Evolutionary conservation across 257 asterid genomes (phyloP).

Genomic region (Dorcoceras hygrometricum): DNA sequence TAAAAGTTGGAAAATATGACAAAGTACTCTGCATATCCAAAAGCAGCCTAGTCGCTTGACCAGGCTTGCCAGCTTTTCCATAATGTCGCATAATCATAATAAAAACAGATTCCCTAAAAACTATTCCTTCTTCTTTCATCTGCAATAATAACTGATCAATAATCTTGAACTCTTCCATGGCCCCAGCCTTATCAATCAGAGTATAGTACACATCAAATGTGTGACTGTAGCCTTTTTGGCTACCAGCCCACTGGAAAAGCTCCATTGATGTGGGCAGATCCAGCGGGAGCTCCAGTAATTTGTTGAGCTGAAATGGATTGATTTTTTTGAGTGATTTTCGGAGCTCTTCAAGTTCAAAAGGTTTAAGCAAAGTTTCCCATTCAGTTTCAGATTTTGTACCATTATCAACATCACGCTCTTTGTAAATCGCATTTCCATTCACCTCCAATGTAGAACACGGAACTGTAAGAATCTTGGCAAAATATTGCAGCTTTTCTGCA

Average conservation of each 20-base stretch:
- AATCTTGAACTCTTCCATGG: conserved; percentile 52
- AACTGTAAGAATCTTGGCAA: conserved; percentile 30
- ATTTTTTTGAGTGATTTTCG: conserved; percentile 53
- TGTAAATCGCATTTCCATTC: conserved; percentile 29
- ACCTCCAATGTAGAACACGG: conserved; percentile 31
- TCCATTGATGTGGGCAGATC: conserved; percentile 68
- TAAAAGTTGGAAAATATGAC: conserved; percentile 78
- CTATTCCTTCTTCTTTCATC: conserved; percentile 78
- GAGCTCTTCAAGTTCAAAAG: conserved; percentile 82
- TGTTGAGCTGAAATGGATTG: conserved; percentile 76
- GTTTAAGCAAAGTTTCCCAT: conserved; percentile 87
- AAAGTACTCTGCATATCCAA: conserved; percentile 68
- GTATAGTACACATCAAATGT: conserved; percentile 66
- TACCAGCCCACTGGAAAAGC: conserved; percentile 65
- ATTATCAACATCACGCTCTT: conserved; percentile 25
- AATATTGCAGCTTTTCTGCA: conserved; percentile 27
- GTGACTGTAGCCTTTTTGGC: conserved; percentile 65
- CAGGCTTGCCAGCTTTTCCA: conserved; percentile 83
- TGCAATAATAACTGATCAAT: conserved; percentile 62
- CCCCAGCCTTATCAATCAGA: conserved; percentile 68
- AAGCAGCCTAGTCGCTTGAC: conserved; percentile 83
- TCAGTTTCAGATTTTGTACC: conserved; percentile 60
- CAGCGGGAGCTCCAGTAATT: conserved; percentile 62
- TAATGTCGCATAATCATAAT: conserved; percentile 81
- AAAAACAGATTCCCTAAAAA: conserved; percentile 66